Base-by-base conservation (phyloP, 2,329 filamentous ascomycete genomes). In the Alternaria sp. region DNA sequence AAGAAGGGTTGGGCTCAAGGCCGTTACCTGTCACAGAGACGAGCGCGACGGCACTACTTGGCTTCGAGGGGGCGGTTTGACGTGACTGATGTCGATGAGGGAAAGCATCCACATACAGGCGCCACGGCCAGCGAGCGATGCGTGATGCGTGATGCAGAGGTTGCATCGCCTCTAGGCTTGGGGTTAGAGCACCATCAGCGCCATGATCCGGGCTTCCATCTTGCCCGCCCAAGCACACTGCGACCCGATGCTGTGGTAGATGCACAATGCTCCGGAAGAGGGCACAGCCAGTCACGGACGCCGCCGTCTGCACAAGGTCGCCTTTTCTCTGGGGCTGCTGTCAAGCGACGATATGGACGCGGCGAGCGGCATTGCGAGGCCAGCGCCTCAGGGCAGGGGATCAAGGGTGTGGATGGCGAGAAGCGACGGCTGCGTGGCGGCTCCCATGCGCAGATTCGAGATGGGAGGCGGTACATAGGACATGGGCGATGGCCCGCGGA, bases 251-350 rank as follows among this genome's bases (percentile, higher is more conserved):
- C 65, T 21, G 41, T 65, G 75, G 73, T 56, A 48, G 56, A 52
- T 77, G 73, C 73, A 71, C 74, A 74, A 72, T 65, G 53, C 68
- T 72, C 74, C 72, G 68, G 76, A 76, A 74, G 69, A 53, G 66
- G 71, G 61, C 60, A 65, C 57, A 58, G 63, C 65, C 70, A 66
- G 61, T 66, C 58, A 56, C 56, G 21, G 39, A 39, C 54, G 41
- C 50, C 49, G 49, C 48, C 42, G 42, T 36, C 56, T 60, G 65
- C 65, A 60, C 59, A 57, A 58, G 37, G 61, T 67, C 60, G 62
- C 58, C 51, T 54, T 54, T 29, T 31, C 31, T 61, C 52, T 55
- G 59, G 52, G 52, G 55, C 55, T 51, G 41, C 41, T 48, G 50
- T 48, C 50, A 51, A 39, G 54, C 55, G 33, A 58, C 55, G 50